phyloP scores from a whole-genome alignment of 805 yeast genomes.

The Yamadazyma phyllophila region DNA sequence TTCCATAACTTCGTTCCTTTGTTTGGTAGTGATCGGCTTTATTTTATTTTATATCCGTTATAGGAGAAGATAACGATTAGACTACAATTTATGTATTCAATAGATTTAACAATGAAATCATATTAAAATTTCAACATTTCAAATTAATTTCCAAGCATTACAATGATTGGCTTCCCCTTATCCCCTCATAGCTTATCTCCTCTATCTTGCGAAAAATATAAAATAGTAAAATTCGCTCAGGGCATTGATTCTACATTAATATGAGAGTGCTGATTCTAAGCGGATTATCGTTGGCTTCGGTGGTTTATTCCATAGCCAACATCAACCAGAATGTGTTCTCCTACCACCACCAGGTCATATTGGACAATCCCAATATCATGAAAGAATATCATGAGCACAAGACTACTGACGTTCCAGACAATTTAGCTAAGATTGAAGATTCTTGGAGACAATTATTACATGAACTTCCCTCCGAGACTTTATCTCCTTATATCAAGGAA shows the following conservation, averaged over 20 bases:
- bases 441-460: conserved; percentile 3
- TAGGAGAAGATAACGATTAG: background rate
- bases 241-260: background rate
- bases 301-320: background rate
- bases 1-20: conserved; percentile 22
- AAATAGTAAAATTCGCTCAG: background rate
- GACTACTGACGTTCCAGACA: background rate
- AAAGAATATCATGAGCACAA: conserved; percentile 9
- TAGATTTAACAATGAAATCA: too few relatives aligned
- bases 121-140: too few relatives aligned
- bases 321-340: conserved; percentile 10
- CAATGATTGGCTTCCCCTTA: background rate
- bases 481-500: conserved; percentile 2
- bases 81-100: background rate
- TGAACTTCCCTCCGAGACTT: background rate
- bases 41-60: conserved; percentile 21
- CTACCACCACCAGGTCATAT: conserved; percentile 7
- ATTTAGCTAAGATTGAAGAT: background rate
- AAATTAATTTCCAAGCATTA: too few relatives aligned
- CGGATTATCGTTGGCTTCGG: background rate
- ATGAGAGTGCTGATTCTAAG: too few relatives aligned
- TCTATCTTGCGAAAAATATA: background rate
- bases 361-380: conserved; percentile 12
- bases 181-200: background rate
- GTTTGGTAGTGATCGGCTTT: conserved; percentile 18